Evolutionary conservation across 1,139 yeast genomes (phyloP), one percentile per base, ranked within the genome.

Genomic region (Pneumocystis wakefieldiae): DNA sequence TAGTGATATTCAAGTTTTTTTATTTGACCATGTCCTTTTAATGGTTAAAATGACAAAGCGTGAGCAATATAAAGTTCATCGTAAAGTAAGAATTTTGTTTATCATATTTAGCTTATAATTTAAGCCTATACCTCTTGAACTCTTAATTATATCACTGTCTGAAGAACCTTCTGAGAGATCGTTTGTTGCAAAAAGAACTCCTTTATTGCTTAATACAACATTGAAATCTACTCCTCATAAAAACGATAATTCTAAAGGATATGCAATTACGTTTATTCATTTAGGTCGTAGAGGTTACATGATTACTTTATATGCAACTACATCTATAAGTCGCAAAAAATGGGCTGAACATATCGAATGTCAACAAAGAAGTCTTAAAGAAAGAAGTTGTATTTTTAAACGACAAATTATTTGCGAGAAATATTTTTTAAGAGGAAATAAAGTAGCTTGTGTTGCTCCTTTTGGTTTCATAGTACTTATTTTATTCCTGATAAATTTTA

Each of bases 371-470:
- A 83, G 83, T 67, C 76, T 91, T 69, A 81, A 87, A 64, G 83
- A 81, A 64, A 82, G 83, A 65, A 82, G 89, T 66, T 95, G 89
- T 70, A 86, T 91, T 66, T 90, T 88, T 73, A 85, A 94, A 3
- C 76, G 85, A 67, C 84, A 85, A 39, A 86, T 87, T 68, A 81
- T 81, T 68, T 90, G 83, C 73, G 88, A 86, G 59, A 80, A 83
- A 70, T 83, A 85, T 71, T 91, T 91, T 73, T 84, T 81, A 67
- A 77, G 78, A 61, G 84, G 85, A 35, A 87, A 88, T 71, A 83
- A 86, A 67, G 89, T 92, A 69, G 90, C 88, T 71, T 90, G 97
- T 77, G 94, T 92, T 37, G 91, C 88, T 48, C 95, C 97, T 73
- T 65, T 57, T 60, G 59, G 59, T 39, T 8, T 37, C 12, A 15